Evolutionary conservation across 495 filamentous ascomycete species (phyloP), one percentile per base, ranked within the genome.

Genomic region (Penicillium pulvis): DNA sequence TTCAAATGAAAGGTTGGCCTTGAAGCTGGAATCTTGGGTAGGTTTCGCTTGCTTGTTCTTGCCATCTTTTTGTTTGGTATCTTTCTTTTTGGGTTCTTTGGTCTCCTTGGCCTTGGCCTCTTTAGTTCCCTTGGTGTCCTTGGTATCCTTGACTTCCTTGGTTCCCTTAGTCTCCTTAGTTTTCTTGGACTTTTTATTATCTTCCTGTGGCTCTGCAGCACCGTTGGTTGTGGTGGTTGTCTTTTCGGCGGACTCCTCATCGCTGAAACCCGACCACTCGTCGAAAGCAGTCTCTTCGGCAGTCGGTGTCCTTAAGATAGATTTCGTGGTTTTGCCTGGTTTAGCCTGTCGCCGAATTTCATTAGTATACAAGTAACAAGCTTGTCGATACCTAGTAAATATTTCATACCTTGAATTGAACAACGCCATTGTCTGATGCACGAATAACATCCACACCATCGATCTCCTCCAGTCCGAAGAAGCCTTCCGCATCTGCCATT

Each of bases 401-500:
- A 23, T 23, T 5, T 50, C 65, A 48, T 73, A 83, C 81, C 75
- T 80, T 79, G 64, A 80, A 84, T 44, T 68, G 65, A 28, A 83
- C 53, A 35, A 73, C 63, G 35, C 76, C 75, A 3, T 59, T 64
- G 1, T 65, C 64, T 12, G 69, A 39, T 16, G 71, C 54, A 41
- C 77, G 80, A 31, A 95, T 74, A 19, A 98, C 79, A 30, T 97
- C 91, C 1, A 98, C 90, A 44, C 88, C 91, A 8, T 95, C 90
- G 46, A 97, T 85, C 65, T 98, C 94, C 61, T 98, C 93, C 41
- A 98, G 70, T 0, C 94, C 93, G 72, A 86, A 96, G 72, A 98
- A 97, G 0, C 95, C 94, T 61, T 92, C 91, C n/a, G 89, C 90
- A 79, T 98, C 90, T 43, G 94, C 90, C 59, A 96, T 80, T 62